A percentile compares a stretch with the other conserved stretches of the same genome.
Conservation (phyloP, 1,284 basidiomycete species). For the Malassezia globosa region DNA sequence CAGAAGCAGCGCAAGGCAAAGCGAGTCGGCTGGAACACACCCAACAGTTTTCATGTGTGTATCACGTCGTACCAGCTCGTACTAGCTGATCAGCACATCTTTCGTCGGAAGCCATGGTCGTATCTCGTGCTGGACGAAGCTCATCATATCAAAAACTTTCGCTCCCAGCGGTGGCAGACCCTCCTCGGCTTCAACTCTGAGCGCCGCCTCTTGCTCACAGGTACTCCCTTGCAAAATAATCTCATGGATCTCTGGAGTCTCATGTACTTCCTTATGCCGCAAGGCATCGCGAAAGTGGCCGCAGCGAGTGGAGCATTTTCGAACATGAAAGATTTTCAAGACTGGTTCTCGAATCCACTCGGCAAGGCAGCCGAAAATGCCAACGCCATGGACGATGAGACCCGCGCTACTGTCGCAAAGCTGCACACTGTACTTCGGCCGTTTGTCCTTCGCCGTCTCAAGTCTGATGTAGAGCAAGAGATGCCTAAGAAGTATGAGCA, state of each 20-base stretch:
- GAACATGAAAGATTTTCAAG: conserved; percentile 82
- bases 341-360: conserved; percentile 80
- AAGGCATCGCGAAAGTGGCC: conserved; percentile 49
- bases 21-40: conserved; percentile 84
- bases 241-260: conserved; percentile 89
- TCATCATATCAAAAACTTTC: conserved; percentile 98
- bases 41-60: conserved; percentile 85
- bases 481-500: conserved; percentile 91
- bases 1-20: conserved; percentile 86
- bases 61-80: conserved; percentile 87
- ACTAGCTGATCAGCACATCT: conserved; percentile 80
- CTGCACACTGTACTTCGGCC: conserved; percentile 85
- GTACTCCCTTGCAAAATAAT: conserved; percentile 91
- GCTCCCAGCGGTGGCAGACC: conserved; percentile 87
- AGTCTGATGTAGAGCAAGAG: conserved; percentile 90
- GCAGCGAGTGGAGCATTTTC: conserved; percentile 63
- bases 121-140: conserved; percentile 95
- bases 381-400: conserved; percentile 68
- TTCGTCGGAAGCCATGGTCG: conserved; percentile 89
- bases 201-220: conserved; percentile 74
- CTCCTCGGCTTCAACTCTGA: conserved; percentile 86
- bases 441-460: conserved; percentile 83
- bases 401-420: conserved; percentile 71
- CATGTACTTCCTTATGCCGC: conserved; percentile 90
- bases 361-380: conserved; percentile 88